Evolutionary conservation across 768 basidiomycete genomes (phyloP).

Genomic region (Rickenella mellea): DNA sequence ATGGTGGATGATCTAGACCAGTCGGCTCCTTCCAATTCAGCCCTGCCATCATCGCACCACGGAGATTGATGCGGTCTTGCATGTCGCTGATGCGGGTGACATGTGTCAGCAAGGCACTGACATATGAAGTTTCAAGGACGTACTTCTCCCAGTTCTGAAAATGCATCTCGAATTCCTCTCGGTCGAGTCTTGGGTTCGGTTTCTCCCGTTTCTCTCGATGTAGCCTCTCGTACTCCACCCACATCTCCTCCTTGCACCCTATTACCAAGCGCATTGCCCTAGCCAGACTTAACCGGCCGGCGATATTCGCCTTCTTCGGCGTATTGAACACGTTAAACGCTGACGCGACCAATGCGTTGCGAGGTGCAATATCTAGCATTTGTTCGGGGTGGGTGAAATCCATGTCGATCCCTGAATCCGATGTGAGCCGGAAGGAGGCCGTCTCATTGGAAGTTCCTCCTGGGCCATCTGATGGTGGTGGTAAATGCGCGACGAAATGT

Average conservation of each 20-base stretch:
- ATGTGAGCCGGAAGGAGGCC: neutral
- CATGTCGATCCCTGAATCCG: neutral
- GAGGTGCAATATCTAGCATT: no score
- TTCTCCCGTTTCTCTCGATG: constrained; percentile 21
- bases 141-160: neutral
- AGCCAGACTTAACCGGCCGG: constrained; percentile 55
- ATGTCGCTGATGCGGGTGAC: constrained; percentile 45
- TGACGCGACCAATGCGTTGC: no score
- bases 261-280: constrained; percentile 44
- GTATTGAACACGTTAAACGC: neutral
- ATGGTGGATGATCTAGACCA: constrained; percentile 35
- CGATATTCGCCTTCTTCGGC: neutral
- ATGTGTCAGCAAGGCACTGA: neutral
- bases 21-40: constrained; percentile 44
- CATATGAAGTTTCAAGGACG: neutral
- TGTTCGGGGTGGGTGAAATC: no score
- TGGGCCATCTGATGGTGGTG: constrained; percentile 14
- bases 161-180: neutral
- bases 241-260: constrained; percentile 64
- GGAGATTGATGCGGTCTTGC: constrained; percentile 60
- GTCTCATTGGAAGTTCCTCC: neutral
- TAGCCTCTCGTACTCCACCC: constrained; percentile 48
- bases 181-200: neutral
- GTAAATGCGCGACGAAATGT: constrained; percentile 42
- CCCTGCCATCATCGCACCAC: constrained; percentile 34